Evolutionary conservation across 2,329 filamentous ascomycete species (phyloP).

Genomic region (Arthrobotrys iridis): DNA sequence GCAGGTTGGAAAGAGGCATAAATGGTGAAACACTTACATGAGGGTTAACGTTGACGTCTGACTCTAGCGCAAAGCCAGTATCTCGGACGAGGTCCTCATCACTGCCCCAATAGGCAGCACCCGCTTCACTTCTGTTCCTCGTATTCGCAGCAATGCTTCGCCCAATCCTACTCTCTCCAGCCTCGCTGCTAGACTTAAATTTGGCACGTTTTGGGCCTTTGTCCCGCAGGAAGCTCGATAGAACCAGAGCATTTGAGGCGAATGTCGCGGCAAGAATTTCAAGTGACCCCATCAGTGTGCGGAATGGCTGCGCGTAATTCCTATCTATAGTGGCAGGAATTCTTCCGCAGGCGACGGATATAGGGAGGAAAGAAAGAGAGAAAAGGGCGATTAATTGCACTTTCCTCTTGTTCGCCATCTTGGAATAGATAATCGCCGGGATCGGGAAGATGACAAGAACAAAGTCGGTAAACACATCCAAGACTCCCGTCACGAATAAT

Average conservation of each 20-base stretch:
- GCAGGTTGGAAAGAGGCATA: neutral
- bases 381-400: constrained; percentile 82
- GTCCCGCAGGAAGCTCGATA: constrained; percentile 92
- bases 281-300: constrained; percentile 86
- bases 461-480: constrained; percentile 88
- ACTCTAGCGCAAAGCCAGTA: constrained; percentile 67
- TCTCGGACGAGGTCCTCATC: constrained; percentile 89
- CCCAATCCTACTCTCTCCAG: constrained; percentile 63
- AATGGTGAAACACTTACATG: constrained; percentile 14
- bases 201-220: constrained; percentile 88
- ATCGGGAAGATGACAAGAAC: constrained; percentile 88
- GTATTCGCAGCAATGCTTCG: constrained; percentile 61
- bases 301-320: constrained; percentile 81
- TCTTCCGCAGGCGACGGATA: constrained; percentile 81
- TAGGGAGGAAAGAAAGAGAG: constrained; percentile 81
- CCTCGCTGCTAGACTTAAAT: constrained; percentile 72
- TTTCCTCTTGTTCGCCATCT: constrained; percentile 81
- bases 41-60: constrained; percentile 34
- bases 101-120: constrained; percentile 75
- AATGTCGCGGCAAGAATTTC: constrained; percentile 89
- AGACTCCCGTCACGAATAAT: constrained; percentile 86
- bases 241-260: constrained; percentile 86
- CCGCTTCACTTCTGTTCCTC: constrained; percentile 37
- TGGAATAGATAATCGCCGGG: constrained; percentile 81
- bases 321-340: constrained; percentile 78